These are phyloP conservation scores for Candida maltosa DNA, from an alignment of 805 yeast species.

Conservation along the genomic window DNA sequence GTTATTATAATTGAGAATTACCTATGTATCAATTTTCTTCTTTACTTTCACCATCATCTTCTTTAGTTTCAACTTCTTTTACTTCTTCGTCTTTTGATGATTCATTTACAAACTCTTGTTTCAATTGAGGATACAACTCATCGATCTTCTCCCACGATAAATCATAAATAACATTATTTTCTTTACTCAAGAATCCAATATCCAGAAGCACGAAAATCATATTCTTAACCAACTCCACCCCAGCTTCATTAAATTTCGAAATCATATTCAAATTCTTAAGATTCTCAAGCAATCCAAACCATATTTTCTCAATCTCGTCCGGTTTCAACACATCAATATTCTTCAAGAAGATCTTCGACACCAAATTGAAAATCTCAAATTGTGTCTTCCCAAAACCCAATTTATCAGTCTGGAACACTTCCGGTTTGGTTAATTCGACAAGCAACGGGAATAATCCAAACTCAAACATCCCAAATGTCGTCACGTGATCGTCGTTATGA, in stretches of 20 bases:
- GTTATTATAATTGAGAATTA: too few relatives aligned
- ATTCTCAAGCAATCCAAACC: slow-evolving; percentile 35
- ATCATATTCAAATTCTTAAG: slow-evolving; percentile 23
- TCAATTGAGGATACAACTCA: slow-evolving; percentile 25
- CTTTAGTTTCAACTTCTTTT: slow-evolving; percentile 2
- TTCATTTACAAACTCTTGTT: slow-evolving; percentile 12
- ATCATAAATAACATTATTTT: slow-evolving; percentile 25
- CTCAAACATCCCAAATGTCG: slow-evolving; percentile 60
- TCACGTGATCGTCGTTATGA: slow-evolving; percentile 33
- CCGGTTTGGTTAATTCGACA: slow-evolving; percentile 63
- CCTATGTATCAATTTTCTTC: too few relatives aligned
- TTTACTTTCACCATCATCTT: slow-evolving; percentile 2
- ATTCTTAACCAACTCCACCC: slow-evolving; percentile 36
- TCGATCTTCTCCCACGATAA: slow-evolving; percentile 31
- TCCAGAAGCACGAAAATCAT: slow-evolving; percentile 37
- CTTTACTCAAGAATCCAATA: slow-evolving; percentile 19
- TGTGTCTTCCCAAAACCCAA: slow-evolving; percentile 65
- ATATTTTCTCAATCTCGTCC: slow-evolving; percentile 22
- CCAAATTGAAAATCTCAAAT: slow-evolving; percentile 59
- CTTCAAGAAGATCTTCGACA: slow-evolving; percentile 53
- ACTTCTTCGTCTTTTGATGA: slow-evolving; percentile 1
- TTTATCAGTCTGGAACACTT: slow-evolving; percentile 53
- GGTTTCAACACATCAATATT: slow-evolving; percentile 23
- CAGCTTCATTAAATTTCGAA: slow-evolving; percentile 25
- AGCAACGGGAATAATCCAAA: slow-evolving; percentile 74